These are phyloP conservation scores for Pterocarpus macrocarpus DNA, from an alignment of 306 rosid species.

Conservation along the genomic window DNA sequence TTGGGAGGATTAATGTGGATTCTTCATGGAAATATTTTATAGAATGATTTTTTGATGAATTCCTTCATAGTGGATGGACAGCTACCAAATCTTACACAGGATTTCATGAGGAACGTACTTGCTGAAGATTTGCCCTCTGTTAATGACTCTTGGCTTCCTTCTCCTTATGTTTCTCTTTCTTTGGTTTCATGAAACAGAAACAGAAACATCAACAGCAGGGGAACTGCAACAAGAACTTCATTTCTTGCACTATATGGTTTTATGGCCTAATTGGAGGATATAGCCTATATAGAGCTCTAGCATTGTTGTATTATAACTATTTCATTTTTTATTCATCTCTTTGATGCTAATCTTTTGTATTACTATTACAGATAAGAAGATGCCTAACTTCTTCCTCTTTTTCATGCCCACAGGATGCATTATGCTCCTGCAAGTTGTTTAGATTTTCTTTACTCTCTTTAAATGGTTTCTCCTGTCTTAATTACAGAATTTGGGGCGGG, in stretches of 20 bases:
- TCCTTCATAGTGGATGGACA: constrained; percentile 34
- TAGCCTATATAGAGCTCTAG: not conserved
- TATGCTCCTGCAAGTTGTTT: not conserved
- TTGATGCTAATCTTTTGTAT: constrained; percentile 41
- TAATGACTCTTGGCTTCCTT: constrained; percentile 55
- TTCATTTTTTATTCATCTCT: not conserved
- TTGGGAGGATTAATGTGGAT: constrained; percentile 32
- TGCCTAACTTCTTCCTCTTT: constrained; percentile 48
- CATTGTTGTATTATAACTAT: not conserved
- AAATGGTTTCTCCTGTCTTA: not conserved
- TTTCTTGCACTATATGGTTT: constrained; percentile 45
- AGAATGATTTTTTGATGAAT: constrained; percentile 4
- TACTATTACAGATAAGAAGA: constrained; percentile 36
- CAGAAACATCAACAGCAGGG: constrained; percentile 75
- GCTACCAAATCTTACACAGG: constrained; percentile 2
- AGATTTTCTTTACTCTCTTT: not conserved
- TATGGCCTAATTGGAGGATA: constrained; percentile 34
- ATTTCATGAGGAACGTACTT: constrained; percentile 15
- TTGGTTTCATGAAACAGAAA: constrained; percentile 62
- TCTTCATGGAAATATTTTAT: not conserved
- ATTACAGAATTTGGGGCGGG: not conserved
- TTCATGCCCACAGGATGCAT: not conserved
- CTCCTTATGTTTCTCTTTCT: constrained; percentile 56
- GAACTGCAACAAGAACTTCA: constrained; percentile 66
- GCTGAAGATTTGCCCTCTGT: constrained; percentile 34